Evolutionary conservation across 202 grass and related monocot species (phyloP), one percentile per base, ranked within the genome.

Genomic region (Digitaria exilis): DNA sequence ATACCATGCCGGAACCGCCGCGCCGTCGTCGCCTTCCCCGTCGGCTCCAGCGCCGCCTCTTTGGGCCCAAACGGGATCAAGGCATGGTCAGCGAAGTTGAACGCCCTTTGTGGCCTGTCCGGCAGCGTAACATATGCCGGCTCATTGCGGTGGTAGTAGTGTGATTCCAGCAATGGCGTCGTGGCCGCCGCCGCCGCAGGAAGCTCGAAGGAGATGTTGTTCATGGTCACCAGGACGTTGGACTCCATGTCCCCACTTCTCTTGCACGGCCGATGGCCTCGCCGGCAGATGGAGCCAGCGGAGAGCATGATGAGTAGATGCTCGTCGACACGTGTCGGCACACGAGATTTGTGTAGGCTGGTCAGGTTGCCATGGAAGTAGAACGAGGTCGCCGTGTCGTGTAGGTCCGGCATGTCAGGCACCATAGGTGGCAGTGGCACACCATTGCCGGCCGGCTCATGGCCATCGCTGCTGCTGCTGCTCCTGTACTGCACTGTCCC

Each of bases 311-410:
- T 22, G 75, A 84, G 80, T 1, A 90, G 12, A n/a, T 7, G 64
- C 32, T 81, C 80, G 51, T 91, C 81, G 13, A 37, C 71, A 9
- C 4, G n/a, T 6, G 7, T 13, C 4, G 45, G 45, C 9, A 71
- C 22, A 32, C 9, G 3, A 4, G 31, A 9, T 9, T 6, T 25
- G 71, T 34, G 21, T 2, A 82, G 64, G 21, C 61, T 25, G 9
- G 84, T 87, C 43, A 86, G 77, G 65, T 76, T 81, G 59, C 62
- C 69, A 44, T 89, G 88, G 84, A 92, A 92, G 44, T 61, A 35
- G 84, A 87, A 82, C 1, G 90, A 68, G 10, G 76, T 72, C 2
- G 9, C 6, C 0, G 57, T 84, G 64, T 81, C 76, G n/a, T 84
- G 78, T 26, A 65, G 31, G 28, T 45, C 34, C 1, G 87, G 87